Conservation (phyloP, 768 basidiomycete species). For the Hericium alpestre region DNA sequence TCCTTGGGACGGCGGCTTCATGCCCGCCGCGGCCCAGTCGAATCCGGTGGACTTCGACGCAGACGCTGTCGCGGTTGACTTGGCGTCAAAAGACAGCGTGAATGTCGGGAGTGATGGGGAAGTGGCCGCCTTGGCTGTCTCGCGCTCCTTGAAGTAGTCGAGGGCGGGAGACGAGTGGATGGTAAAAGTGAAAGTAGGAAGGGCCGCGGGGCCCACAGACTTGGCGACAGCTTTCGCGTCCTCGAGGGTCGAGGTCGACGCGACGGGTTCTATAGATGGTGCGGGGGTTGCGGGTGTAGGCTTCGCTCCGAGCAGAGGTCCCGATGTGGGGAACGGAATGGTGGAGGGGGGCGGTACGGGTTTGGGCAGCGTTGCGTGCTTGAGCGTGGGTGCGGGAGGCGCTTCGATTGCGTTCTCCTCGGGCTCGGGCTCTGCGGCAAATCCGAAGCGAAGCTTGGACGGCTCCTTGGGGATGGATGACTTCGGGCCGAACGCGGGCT, state of each 20-base stretch:
- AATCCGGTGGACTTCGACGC: conserved; percentile 15
- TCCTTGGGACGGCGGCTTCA: conserved; percentile 18
- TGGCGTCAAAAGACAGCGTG: background rate
- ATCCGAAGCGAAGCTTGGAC: conserved; percentile 67
- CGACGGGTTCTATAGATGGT: no score
- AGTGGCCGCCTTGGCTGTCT: conserved; percentile 3
- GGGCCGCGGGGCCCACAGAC: conserved; percentile 25
- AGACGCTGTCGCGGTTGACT: conserved; percentile 10
- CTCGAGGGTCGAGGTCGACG: conserved; percentile 12
- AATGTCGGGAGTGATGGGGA: conserved; percentile 1
- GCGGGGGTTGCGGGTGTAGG: background rate
- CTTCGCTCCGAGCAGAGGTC: background rate
- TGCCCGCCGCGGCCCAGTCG: conserved; percentile 30
- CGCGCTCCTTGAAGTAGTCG: background rate
- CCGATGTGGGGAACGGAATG: background rate
- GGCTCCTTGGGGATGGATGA: conserved; percentile 61
- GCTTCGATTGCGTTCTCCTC: background rate
- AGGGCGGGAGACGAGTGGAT: conserved; percentile 13
- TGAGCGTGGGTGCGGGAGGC: background rate
- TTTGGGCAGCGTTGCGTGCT: background rate
- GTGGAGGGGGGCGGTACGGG: background rate
- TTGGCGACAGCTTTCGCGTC: conserved; percentile 24
- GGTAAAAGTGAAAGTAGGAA: conserved; percentile 36
- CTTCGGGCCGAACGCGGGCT: conserved; percentile 21
- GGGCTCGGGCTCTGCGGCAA: conserved; percentile 37